These are phyloP conservation scores for Stagonosporopsis tanaceti DNA, from an alignment of 2,329 filamentous ascomycete species.

Conservation along the genomic window DNA sequence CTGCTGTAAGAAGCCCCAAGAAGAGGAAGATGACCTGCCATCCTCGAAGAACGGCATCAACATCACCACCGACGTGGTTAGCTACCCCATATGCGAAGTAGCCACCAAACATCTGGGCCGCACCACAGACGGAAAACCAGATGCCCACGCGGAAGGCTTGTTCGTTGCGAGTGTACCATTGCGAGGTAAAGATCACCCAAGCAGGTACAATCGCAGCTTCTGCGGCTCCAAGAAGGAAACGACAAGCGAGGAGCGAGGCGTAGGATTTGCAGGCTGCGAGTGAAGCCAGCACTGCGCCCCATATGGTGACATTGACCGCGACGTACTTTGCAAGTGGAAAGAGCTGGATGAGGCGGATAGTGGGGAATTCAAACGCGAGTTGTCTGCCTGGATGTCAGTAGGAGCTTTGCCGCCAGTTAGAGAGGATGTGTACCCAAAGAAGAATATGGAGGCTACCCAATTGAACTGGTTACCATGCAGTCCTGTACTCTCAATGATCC, in stretches of 20 bases:
- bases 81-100: conserved; percentile 52
- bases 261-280: conserved; percentile 33
- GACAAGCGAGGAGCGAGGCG: conserved; percentile 27
- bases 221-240: conserved; percentile 33
- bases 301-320: conserved; percentile 28
- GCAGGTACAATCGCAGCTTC: conserved; percentile 31
- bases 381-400: conserved; percentile 39
- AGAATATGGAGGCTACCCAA: conserved; percentile 66
- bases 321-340: conserved; percentile 40
- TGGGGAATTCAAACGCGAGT: conserved; percentile 7
- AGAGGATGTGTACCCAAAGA: conserved; percentile 53
- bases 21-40: conserved; percentile 56
- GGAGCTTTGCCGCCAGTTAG: conserved; percentile 22
- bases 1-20: conserved; percentile 50
- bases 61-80: conserved; percentile 55
- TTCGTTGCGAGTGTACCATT: conserved; percentile 22
- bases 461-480: conserved; percentile 60
- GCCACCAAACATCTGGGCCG: conserved; percentile 36
- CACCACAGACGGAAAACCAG: conserved; percentile 35
- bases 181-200: conserved; percentile 31
- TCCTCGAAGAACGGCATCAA: conserved; percentile 46
- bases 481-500: conserved; percentile 59
- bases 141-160: conserved; percentile 35
- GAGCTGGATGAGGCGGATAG: conserved; percentile 10
- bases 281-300: conserved; percentile 29